Evolutionary conservation across 495 filamentous ascomycete genomes (phyloP), one percentile per base, ranked within the genome.

Genomic region (Xylaria cubensis): DNA sequence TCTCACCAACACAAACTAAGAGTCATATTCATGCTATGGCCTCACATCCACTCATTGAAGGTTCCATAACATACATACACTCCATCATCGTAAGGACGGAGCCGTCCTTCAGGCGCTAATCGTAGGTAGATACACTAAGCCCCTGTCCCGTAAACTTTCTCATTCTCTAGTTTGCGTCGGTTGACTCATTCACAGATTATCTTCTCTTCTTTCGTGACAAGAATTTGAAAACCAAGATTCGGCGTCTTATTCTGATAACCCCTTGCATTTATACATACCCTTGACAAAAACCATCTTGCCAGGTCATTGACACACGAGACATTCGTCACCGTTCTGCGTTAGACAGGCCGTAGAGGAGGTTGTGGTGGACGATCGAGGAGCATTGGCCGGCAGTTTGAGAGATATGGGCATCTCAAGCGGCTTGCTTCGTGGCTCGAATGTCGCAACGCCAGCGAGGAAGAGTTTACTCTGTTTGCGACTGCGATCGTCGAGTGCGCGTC

Each of bases 111-210:
- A 26, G 53, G 21, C 53, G 26, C 58, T 61, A 61, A 61, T 61
- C 8, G 39, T 39, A 61, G 58, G 32, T 61, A 17, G 21, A 34
- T 61, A 29, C 12, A 17, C 53, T 17, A 56, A 56, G 15, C 53
- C 26, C 53, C 24, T 56, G 50, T 8, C 26, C 53, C 19, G 26
- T 13, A 53, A 12, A 26, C 21, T 24, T 53, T 24, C 53, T 17
- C 53, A 56, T 56, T 17, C 26, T 56, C 26, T 24, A 12, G 26
- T 48, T 7, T 13, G 19, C n/a, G 15, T 42, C 55, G 34, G 15
- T 67, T 67, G 64, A 67, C 50, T 53, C 64, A 67, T 67, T 32
- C 24, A 19, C 26, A 51, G 64, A 39, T 53, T 17, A 67, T 39
- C 42, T 32, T 67, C 32, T 26, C 24, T 48, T 67, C 62, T 48